These are phyloP conservation scores for Silene conica DNA, from an alignment of 148 eudicot genomes.

Conservation along the genomic window DNA sequence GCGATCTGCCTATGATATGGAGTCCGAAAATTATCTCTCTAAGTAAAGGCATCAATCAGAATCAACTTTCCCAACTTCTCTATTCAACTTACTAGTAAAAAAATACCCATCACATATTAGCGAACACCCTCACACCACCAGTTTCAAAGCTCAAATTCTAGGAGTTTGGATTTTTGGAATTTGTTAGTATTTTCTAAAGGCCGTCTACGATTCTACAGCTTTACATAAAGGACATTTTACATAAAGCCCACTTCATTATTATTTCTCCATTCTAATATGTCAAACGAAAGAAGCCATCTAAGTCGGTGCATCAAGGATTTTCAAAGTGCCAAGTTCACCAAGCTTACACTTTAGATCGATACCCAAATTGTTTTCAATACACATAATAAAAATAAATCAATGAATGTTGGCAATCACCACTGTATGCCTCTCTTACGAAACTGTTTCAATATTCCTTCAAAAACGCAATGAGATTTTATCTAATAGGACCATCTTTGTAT, in stretches of 20 bases:
- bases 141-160: not conserved
- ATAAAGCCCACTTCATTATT: no score
- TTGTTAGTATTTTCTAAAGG: not conserved
- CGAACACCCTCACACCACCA: not conserved
- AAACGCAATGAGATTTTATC: not conserved
- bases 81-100: not conserved
- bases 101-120: not conserved
- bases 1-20: not conserved
- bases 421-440: not conserved
- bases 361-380: no score
- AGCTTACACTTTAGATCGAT: no score
- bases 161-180: not conserved
- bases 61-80: not conserved
- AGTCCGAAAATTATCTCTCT: not conserved
- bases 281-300: no score
- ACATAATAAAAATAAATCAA: no score
- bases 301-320: no score
- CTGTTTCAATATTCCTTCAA: not conserved
- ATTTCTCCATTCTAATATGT: no score
- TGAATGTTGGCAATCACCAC: not conserved
- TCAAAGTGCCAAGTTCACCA: no score
- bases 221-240: no score
- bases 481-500: no score
- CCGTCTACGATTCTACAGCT: no score
- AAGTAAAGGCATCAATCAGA: not conserved